Percentiles rank a stretch among this genome's conserved stretches.
Conservation (phyloP, 2,329 filamentous ascomycete genomes). For the Daldinia eschscholtzii region DNA sequence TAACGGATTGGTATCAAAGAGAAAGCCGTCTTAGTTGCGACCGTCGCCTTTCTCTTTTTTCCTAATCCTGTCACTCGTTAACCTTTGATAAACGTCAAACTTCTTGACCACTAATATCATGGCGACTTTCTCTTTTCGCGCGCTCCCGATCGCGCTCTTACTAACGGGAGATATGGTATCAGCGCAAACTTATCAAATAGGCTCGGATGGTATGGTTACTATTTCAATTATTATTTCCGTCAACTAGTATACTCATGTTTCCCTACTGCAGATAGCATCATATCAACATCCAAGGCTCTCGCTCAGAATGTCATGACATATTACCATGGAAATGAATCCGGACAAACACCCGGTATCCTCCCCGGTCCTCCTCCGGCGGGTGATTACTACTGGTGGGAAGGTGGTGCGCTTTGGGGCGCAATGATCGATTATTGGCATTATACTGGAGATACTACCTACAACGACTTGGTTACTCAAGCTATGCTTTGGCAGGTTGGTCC, state of each 20-base stretch:
- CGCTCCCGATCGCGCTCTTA: conserved; percentile 25
- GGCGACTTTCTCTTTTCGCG: conserved; percentile 23
- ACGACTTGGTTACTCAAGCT: conserved; percentile 61
- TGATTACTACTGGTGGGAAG: conserved; percentile 55
- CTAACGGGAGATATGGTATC: conserved; percentile 23
- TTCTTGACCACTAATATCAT: conserved; percentile 19
- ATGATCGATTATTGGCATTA: conserved; percentile 62
- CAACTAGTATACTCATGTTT: conserved; percentile 23
- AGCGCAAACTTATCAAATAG: conserved; percentile 42
- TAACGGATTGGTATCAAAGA: conserved; percentile 13
- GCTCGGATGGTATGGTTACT: conserved; percentile 43
- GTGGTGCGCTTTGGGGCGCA: conserved; percentile 52
- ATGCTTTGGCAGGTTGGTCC: conserved; percentile 61
- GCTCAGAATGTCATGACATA: conserved; percentile 52
- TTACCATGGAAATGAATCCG: conserved; percentile 53
- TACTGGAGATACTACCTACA: conserved; percentile 66
- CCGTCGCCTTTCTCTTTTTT: conserved; percentile 22
- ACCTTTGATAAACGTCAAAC: conserved; percentile 11
- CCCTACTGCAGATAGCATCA: conserved; percentile 64
- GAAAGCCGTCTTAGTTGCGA: conserved; percentile 16
- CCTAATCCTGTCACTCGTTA: conserved; percentile 38
- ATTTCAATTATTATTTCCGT: neutral
- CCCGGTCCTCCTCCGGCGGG: conserved; percentile 52
- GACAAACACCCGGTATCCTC: conserved; percentile 52
- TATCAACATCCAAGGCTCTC: conserved; percentile 53